phyloP scores from a whole-genome alignment of 2,329 filamentous ascomycete genomes.

The Ustulina deusta region DNA sequence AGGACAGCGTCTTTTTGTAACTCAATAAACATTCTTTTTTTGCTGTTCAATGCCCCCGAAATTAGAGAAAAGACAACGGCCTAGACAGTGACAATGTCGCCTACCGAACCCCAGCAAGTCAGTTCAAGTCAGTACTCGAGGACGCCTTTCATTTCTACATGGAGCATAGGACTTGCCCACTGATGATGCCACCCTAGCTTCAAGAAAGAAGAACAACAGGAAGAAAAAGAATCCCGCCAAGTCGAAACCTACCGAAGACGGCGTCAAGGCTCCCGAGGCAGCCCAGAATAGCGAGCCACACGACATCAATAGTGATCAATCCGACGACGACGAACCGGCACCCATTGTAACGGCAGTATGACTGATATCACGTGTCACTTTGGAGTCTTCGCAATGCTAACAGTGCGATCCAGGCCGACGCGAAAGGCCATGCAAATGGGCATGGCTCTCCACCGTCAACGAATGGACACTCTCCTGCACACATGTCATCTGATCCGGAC shows the following conservation, averaged over 20 bases:
- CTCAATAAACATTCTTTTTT: slow-evolving; percentile 13
- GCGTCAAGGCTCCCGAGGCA: slow-evolving; percentile 42
- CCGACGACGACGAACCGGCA: slow-evolving; percentile 56
- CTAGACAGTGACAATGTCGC: slow-evolving; percentile 49
- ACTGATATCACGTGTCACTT: slow-evolving; percentile 22
- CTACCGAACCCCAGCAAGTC: slow-evolving; percentile 49
- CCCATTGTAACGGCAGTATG: slow-evolving; percentile 51
- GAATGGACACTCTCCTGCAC: slow-evolving; percentile 53
- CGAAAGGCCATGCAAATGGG: slow-evolving; percentile 51
- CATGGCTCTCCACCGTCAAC: slow-evolving; percentile 54
- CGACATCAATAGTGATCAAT: slow-evolving; percentile 54
- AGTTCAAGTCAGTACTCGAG: slow-evolving; percentile 46
- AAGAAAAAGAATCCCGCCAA: slow-evolving; percentile 69
- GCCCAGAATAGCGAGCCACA: slow-evolving; percentile 45
- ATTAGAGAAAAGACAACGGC: slow-evolving; percentile 13
- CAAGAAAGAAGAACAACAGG: slow-evolving; percentile 69
- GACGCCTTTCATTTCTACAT: slow-evolving; percentile 31
- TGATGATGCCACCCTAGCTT: slow-evolving; percentile 51
- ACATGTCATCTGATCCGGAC: slow-evolving; percentile 50
- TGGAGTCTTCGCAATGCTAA: slow-evolving; percentile 37
- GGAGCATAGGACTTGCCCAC: slow-evolving; percentile 32
- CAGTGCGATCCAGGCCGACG: slow-evolving; percentile 38
- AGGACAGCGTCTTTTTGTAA: slow-evolving; percentile 27
- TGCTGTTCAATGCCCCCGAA: slow-evolving; percentile 31
- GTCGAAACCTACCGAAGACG: slow-evolving; percentile 56